Conservation (phyloP, 1,139 yeast genomes). For the Groenewaldozyma sp. region DNA sequence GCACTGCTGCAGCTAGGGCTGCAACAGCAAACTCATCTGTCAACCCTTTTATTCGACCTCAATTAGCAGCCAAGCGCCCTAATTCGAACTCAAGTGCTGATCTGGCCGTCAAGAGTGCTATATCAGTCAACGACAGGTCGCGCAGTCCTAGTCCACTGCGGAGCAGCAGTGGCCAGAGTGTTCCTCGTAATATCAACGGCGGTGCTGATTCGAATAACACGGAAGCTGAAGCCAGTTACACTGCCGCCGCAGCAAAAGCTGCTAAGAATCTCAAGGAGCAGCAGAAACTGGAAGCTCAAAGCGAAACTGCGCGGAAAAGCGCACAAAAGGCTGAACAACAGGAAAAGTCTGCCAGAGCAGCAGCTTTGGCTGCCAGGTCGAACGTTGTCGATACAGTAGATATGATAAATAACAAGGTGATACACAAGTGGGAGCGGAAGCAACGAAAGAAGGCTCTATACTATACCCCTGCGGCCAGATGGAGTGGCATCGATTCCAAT, state of each 20-base stretch:
- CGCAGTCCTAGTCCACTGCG: neutral
- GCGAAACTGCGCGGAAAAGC: constrained; percentile 4
- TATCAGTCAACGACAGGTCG: neutral
- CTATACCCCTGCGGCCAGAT: constrained; percentile 15
- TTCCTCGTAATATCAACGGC: neutral
- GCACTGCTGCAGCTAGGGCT: neutral
- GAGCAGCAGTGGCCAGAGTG: no score
- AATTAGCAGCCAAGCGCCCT: neutral
- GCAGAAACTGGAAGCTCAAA: neutral
- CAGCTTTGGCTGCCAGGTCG: constrained; percentile 18
- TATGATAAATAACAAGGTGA: constrained; percentile 13
- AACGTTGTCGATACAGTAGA: constrained; percentile 18
- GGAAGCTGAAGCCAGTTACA: neutral
- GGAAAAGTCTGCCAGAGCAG: constrained; percentile 17
- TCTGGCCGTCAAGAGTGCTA: neutral
- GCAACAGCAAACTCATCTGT: neutral
- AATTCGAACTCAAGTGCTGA: neutral
- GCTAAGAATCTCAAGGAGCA: neutral
- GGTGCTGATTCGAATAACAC: neutral
- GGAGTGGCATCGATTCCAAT: constrained; percentile 10
- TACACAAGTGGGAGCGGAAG: constrained; percentile 9
- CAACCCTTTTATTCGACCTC: neutral
- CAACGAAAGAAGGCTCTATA: constrained; percentile 7
- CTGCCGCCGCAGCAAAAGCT: constrained; percentile 1
- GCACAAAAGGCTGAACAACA: constrained; percentile 4